Conservation (phyloP, 2,329 filamentous ascomycete genomes). For the Tolypocladium ovalisporum region DNA sequence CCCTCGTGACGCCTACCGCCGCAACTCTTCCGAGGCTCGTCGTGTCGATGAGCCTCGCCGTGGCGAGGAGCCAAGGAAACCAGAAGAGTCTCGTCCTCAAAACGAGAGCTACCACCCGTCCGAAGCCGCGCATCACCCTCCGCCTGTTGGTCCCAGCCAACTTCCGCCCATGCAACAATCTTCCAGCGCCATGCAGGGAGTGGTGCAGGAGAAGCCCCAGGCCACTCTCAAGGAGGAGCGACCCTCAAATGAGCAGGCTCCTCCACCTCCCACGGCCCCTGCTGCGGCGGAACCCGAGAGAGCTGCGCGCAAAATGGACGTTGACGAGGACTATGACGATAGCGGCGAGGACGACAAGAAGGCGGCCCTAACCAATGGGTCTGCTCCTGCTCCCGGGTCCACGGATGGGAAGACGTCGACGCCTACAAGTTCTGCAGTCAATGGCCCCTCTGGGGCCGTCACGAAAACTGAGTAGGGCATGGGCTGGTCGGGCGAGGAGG, state of each 20-base stretch:
- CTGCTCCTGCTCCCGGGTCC: slow-evolving; percentile 35
- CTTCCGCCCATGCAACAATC: slow-evolving; percentile 54
- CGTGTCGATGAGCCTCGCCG: slow-evolving; percentile 55
- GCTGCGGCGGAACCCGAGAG: slow-evolving; percentile 60
- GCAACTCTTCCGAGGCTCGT: slow-evolving; percentile 64
- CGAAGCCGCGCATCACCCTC: slow-evolving; percentile 72
- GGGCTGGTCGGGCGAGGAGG: slow-evolving; percentile 1
- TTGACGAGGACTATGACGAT: slow-evolving; percentile 96
- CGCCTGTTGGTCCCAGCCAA: slow-evolving; percentile 38
- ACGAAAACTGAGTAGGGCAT: slow-evolving; percentile 33
- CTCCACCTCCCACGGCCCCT: slow-evolving; percentile 36
- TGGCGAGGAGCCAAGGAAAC: slow-evolving; percentile 43
- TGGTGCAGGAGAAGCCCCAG: slow-evolving; percentile 37
- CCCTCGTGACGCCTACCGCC: slow-evolving; percentile 56
- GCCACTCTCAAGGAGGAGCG: slow-evolving; percentile 48
- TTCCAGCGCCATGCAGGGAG: slow-evolving; percentile 41
- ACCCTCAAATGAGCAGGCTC: slow-evolving; percentile 27
- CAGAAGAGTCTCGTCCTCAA: slow-evolving; percentile 54
- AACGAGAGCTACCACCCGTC: slow-evolving; percentile 83
- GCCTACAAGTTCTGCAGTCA: slow-evolving; percentile 35
- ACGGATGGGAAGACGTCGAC: slow-evolving; percentile 40
- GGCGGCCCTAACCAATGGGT: slow-evolving; percentile 28
- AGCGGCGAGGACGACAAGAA: slow-evolving; percentile 80
- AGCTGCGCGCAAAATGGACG: slow-evolving; percentile 88
- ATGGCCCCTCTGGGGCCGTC: slow-evolving; percentile 19